Evolutionary conservation across 148 eudicot species (phyloP).

Genomic region (Rhododendron henanense): DNA sequence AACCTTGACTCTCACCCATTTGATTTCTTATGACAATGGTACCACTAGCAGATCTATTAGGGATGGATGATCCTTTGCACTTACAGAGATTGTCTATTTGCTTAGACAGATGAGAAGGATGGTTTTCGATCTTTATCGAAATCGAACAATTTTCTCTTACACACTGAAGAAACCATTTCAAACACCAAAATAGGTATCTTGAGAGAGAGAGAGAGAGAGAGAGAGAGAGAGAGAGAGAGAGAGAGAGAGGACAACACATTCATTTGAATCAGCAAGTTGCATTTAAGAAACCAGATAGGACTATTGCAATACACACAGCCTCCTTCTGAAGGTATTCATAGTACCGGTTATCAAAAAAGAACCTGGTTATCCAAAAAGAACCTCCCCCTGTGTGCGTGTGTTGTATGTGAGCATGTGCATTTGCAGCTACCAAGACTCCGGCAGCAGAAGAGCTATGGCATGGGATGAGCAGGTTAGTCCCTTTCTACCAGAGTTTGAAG

Average conservation of each 20-base stretch:
- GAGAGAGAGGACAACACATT: neutral
- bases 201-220: neutral
- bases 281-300: slow-evolving; percentile 3
- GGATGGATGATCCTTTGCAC: neutral
- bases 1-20: neutral
- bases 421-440: slow-evolving; percentile 10
- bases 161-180: neutral
- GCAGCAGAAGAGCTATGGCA: neutral
- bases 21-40: neutral
- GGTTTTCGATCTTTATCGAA: neutral
- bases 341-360: neutral
- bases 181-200: neutral
- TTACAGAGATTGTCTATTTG: neutral
- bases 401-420: neutral
- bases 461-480: slow-evolving; percentile 9
- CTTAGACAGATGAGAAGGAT: neutral
- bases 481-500: neutral
- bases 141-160: neutral
- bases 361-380: neutral
- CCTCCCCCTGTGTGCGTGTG: neutral
- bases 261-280: neutral
- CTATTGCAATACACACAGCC: neutral
- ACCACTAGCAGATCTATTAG: neutral
- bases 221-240: neutral
- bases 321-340: neutral